Base-by-base conservation (phyloP, 495 filamentous ascomycete genomes). In the Thozetella sp. region DNA sequence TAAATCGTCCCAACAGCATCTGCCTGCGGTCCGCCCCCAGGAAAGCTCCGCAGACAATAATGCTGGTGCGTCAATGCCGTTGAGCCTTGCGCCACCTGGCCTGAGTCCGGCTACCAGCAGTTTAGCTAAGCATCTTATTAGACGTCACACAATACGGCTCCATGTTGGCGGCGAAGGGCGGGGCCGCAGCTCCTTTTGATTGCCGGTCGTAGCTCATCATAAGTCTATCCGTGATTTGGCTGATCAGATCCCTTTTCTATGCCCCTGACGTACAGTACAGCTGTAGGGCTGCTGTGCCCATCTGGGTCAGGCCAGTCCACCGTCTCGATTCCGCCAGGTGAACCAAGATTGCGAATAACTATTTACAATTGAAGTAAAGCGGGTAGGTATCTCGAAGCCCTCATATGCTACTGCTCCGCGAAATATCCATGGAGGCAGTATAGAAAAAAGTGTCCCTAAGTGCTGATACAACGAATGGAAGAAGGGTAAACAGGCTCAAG, bases 151-250 rank as follows among this genome's bases (percentile, higher is more conserved):
- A n/a, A n/a, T n/a, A n/a, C n/a, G n/a, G n/a, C n/a, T n/a, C n/a
- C n/a, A n/a, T n/a, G n/a, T 11, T 11, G 6, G 4, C 3, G 9
- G 6, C 20, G 43, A 48, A 48, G 43, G 52, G 52, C 25, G 30
- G 52, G 27, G 17, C 52, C 52, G 52, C 22, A 56, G 43, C 37
- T 25, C 40, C 37, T 54, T 58, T 56, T 59, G 43, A 57, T 56
- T 66, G 54, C 52, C 50, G 46, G 54, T 64, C 63, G 51, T 66
- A 61, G 56, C 54, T 62, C 63, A 57, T 62, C 63, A 57, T 66
- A 51, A 59, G 54, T 62, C 63, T 66, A 66, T 64, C 58, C 58
- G 25, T 53, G 25, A 43, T 20, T 37, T 57, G 46, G 37, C 30
- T 54, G 54, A 34, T 51, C 53, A 51, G 22, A 25, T 30, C 51